These are phyloP conservation scores for Starmerella bombicola DNA, from an alignment of 805 yeast species.

Conservation along the genomic window DNA sequence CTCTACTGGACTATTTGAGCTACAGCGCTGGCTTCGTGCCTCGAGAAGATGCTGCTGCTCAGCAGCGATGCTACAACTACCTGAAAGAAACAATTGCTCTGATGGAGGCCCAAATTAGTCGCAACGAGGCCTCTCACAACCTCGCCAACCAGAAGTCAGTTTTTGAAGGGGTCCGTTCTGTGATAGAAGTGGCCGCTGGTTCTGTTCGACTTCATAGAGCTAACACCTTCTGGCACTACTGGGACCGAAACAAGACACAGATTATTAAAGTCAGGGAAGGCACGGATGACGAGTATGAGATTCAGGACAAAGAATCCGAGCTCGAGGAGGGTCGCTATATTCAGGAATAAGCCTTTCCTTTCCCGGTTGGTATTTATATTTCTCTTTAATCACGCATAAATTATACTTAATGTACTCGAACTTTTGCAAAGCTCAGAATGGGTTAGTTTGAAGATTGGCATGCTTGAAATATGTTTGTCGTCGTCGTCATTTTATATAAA, in stretches of 20 bases:
- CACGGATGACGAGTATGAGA: conserved; percentile 16
- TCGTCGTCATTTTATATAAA: no score
- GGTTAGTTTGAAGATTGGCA: no score
- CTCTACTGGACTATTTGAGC: conserved; percentile 17
- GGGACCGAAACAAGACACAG: conserved; percentile 28
- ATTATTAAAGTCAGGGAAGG: conserved; percentile 20
- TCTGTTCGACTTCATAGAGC: conserved; percentile 20
- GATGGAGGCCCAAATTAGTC: conserved; percentile 17
- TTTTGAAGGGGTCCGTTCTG: conserved; percentile 14
- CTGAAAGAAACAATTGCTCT: conserved; percentile 20
- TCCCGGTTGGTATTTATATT: no score
- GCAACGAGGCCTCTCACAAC: conserved; percentile 8
- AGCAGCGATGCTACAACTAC: conserved; percentile 25
- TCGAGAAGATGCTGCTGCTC: conserved; percentile 26
- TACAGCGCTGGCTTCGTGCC: conserved; percentile 28
- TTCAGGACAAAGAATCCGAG: conserved; percentile 21
- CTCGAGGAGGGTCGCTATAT: conserved; percentile 28
- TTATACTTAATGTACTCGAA: no score
- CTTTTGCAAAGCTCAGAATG: no score
- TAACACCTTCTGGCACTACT: conserved; percentile 29
- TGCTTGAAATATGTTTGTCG: no score
- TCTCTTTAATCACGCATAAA: no score
- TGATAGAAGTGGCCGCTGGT: conserved; percentile 18
- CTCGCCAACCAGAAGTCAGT: conserved; percentile 7
- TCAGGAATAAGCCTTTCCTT: no score